Conservation (phyloP, 495 filamentous ascomycete genomes). For the Xylaria longipes region DNA sequence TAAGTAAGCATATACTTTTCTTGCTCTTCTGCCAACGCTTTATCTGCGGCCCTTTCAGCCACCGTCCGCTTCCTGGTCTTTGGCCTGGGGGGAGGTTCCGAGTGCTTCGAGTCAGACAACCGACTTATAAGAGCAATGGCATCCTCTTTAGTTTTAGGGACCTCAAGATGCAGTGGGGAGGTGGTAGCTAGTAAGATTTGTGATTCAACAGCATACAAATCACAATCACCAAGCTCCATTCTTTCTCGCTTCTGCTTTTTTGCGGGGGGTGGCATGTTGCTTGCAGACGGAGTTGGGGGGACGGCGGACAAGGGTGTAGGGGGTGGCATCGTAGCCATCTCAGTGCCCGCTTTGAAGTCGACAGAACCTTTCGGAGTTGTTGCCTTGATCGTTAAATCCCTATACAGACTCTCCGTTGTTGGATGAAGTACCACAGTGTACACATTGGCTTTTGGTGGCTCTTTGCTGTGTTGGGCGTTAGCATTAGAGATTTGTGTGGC, state of each 20-base stretch:
- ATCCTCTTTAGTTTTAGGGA: conserved; percentile 70
- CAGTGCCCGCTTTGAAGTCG: conserved; percentile 54
- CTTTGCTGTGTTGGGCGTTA: conserved; percentile 58
- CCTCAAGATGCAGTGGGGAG: conserved; percentile 75
- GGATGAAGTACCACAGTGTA: conserved; percentile 85
- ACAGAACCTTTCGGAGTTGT: conserved; percentile 64
- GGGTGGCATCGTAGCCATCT: conserved; percentile 63
- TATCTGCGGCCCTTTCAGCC: conserved; percentile 91
- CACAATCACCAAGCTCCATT: conserved; percentile 75
- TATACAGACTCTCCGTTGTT: conserved; percentile 73
- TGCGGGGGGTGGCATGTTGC: conserved; percentile 61
- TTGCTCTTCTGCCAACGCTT: conserved; percentile 85
- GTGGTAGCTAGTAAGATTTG: conserved; percentile 73
- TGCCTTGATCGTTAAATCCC: conserved; percentile 77
- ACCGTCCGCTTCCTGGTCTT: conserved; percentile 92
- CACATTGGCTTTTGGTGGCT: conserved; percentile 64
- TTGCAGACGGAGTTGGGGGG: conserved; percentile 63
- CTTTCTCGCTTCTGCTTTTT: conserved; percentile 73
- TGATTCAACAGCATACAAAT: conserved; percentile 75
- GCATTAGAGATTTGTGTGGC: conserved; percentile 52
- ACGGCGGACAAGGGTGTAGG: conserved; percentile 69
- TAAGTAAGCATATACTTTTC: conserved; percentile 92
- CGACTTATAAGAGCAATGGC: conserved; percentile 70
- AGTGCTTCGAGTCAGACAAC: conserved; percentile 77
- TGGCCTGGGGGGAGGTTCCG: conserved; percentile 74